phyloP scores from a whole-genome alignment of 1,139 yeast species.

The Pichia sorboxylosa region DNA sequence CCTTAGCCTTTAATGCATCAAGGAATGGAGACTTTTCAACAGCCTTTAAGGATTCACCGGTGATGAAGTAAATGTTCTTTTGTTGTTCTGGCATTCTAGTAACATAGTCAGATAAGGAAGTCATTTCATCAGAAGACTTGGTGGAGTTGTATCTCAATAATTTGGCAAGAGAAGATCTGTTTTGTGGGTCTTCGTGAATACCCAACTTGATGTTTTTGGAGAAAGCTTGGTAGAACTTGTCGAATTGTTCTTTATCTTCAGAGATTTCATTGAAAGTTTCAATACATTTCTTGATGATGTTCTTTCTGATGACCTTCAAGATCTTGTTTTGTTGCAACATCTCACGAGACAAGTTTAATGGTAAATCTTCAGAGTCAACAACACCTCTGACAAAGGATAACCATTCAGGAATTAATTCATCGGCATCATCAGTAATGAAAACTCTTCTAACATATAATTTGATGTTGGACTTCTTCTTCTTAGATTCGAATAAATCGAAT shows the following conservation, averaged over 20 bases:
- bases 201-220: conserved; percentile 98
- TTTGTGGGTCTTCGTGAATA: conserved; percentile 97
- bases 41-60: conserved; percentile 97
- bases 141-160: conserved; percentile 95
- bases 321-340: conserved; percentile 99
- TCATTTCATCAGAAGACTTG: conserved; percentile 85
- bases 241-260: conserved; percentile 97
- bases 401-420: conserved; percentile 99
- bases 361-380: conserved; percentile 99
- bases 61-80: conserved; percentile 97
- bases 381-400: conserved; percentile 96
- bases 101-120: conserved; percentile 92
- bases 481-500: conserved; percentile 90
- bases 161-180: conserved; percentile 92
- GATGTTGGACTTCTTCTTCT: conserved; percentile 99
- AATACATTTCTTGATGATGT: conserved; percentile 95
- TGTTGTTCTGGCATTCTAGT: conserved; percentile 99
- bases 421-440: conserved; percentile 98
- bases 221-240: conserved; percentile 96
- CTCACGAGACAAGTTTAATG: conserved; percentile 99
- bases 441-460: conserved; percentile 99
- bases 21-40: conserved; percentile 98
- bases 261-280: conserved; percentile 99
- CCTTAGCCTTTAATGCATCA: conserved; percentile 97
- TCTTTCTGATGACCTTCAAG: conserved; percentile 98